Evolutionary conservation across 768 basidiomycete species (phyloP).

Genomic region (Leucocoprinus birnbaumii): DNA sequence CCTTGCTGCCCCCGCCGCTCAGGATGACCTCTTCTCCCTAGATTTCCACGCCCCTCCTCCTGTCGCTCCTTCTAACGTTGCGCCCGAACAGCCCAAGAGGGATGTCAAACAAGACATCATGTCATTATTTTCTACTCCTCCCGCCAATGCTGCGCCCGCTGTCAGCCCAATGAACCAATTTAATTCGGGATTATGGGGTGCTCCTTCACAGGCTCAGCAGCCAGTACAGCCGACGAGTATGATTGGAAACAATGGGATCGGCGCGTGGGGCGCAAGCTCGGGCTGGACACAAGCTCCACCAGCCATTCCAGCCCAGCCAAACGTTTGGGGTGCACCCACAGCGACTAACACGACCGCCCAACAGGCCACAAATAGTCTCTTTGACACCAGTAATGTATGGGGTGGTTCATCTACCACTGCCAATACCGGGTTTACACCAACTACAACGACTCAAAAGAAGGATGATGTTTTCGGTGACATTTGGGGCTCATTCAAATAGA

Average conservation of each 20-base stretch:
- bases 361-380: slow-evolving; percentile 29
- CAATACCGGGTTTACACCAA: not conserved
- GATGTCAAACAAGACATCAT: slow-evolving; percentile 85
- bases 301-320: slow-evolving; percentile 32
- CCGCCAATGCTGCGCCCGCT: slow-evolving; percentile 28
- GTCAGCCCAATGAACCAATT: slow-evolving; percentile 35
- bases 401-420: slow-evolving; percentile 26
- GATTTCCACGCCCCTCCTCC: slow-evolving; percentile 70
- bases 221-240: slow-evolving; percentile 40
- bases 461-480: slow-evolving; percentile 83
- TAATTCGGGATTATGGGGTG: slow-evolving; percentile 27
- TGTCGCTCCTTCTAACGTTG: slow-evolving; percentile 17
- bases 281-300: slow-evolving; percentile 49
- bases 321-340: slow-evolving; percentile 34
- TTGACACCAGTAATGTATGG: slow-evolving; percentile 63
- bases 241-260: slow-evolving; percentile 51
- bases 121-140: slow-evolving; percentile 65
- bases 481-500: slow-evolving; percentile 81
- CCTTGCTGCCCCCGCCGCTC: slow-evolving; percentile 31
- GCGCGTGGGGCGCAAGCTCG: slow-evolving; percentile 65
- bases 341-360: slow-evolving; percentile 20
- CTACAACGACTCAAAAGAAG: slow-evolving; percentile 38
- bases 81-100: slow-evolving; percentile 46
- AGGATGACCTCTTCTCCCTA: slow-evolving; percentile 77
- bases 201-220: slow-evolving; percentile 20